Evolutionary conservation across 2,329 filamentous ascomycete species (phyloP), one percentile per base, ranked within the genome.

Genomic region (Knufia fluminis): DNA sequence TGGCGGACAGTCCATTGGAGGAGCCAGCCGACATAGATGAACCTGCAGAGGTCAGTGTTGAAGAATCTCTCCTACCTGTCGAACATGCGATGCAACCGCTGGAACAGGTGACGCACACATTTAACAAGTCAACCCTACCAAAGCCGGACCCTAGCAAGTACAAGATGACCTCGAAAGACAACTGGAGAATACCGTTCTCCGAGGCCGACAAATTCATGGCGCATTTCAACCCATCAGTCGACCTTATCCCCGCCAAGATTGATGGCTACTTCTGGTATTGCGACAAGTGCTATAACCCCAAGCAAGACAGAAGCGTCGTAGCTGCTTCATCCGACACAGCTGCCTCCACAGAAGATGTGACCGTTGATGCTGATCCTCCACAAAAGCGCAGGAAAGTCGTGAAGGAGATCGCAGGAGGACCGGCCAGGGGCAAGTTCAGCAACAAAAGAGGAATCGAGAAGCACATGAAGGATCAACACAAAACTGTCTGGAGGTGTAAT

Each of bases 231-330:
- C 45, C 32, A 7, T 19, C 20, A 17, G 23, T 26, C 20, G 35
- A 48, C 7, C 32, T n/a, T 14, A 26, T 39, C 2, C 45, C 45
- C 9, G 45, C 24, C 22, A 23, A 31, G 20, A 39, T 48, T 20
- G 45, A 48, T 16, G 45, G 45, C 7, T 48, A 48, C 23, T 38
- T 26, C 32, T 48, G 45, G 45, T 48, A 48, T 28, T 48, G 45
- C 23, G 33, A 39, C 3, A 16, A 32, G 10, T 48, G 45, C 33
- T 40, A 48, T 24, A 17, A 45, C 7, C 42, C 28, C 22, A 16
- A 44, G 17, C 41, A 44, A 36, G 33, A 14, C 39, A 9, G 22
- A 22, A 22, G 10, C 19, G 7, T 7, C 14, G 12, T 22, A 40
- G 17, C 36, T 10, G 22, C 22, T n/a, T 6, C 10, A 3, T 4